Evolutionary conservation across 2,329 filamentous ascomycete species (phyloP).

Genomic region (Hymenoscyphus linearis): DNA sequence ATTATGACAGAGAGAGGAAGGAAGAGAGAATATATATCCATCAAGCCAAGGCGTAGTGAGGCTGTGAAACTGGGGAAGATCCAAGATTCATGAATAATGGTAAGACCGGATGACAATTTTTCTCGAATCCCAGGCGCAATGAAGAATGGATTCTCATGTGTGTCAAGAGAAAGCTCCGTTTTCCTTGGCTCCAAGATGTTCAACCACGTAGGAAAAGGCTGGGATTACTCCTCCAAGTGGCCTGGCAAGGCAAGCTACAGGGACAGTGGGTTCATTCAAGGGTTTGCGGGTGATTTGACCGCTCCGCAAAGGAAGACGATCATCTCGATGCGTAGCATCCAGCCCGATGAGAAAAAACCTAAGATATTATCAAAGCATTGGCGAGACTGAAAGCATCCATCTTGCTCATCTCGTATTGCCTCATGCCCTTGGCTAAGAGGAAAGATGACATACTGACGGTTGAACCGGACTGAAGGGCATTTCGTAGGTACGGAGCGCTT

Average conservation of each 20-base stretch:
- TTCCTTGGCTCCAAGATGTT: slow-evolving; percentile 2
- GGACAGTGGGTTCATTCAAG: background rate
- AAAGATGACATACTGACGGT: too few relatives aligned
- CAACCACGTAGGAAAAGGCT: background rate
- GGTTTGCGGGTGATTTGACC: background rate
- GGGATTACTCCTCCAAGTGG: background rate
- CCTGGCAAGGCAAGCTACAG: background rate
- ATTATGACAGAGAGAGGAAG: background rate
- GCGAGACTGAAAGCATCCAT: background rate
- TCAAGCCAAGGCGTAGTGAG: background rate
- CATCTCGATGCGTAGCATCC: background rate
- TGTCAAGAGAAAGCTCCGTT: slow-evolving; percentile 1
- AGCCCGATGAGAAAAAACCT: background rate
- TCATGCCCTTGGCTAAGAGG: background rate
- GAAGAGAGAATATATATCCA: background rate
- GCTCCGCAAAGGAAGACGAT: background rate
- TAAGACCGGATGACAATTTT: too few relatives aligned
- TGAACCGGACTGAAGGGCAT: too few relatives aligned
- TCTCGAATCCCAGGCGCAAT: background rate
- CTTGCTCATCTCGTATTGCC: background rate
- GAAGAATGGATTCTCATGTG: background rate
- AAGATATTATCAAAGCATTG: background rate
- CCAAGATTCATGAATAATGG: background rate
- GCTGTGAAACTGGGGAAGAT: background rate
- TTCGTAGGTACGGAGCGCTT: too few relatives aligned